phyloP scores from a whole-genome alignment of 352 stramenopile genomes.

The Thalassiosira hispida region DNA sequence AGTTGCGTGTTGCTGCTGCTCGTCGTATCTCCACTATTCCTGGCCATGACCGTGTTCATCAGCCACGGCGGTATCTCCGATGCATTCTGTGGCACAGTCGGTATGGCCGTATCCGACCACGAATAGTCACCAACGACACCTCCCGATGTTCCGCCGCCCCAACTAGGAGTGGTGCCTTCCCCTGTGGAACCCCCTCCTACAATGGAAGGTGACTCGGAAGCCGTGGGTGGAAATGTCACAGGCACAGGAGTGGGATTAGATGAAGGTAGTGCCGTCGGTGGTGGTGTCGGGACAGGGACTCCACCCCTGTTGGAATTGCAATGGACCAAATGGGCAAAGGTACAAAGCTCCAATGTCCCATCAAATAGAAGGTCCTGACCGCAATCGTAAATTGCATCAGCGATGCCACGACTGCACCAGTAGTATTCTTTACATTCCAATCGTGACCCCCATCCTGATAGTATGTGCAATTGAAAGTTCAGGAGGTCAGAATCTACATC shows the following conservation, averaged over 20 bases:
- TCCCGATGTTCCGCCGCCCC: not conserved
- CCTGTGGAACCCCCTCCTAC: not conserved
- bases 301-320: too few relatives aligned
- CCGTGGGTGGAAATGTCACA: not conserved
- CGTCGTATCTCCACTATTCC: not conserved
- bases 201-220: not conserved
- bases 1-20: too few relatives aligned
- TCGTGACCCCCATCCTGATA: not conserved
- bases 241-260: not conserved
- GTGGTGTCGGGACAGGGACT: too few relatives aligned
- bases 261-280: not conserved
- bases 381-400: constrained; percentile 23
- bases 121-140: constrained; percentile 4
- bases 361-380: constrained; percentile 31
- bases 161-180: constrained; percentile 10
- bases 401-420: constrained; percentile 22
- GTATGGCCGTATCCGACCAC: constrained; percentile 8
- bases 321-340: too few relatives aligned
- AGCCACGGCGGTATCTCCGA: constrained; percentile 35
- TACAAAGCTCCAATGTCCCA: constrained; percentile 21
- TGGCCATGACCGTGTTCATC: constrained; percentile 5
- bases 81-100: constrained; percentile 12
- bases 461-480: too few relatives aligned
- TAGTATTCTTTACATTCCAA: constrained; percentile 26
- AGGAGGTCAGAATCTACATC: too few relatives aligned